Evolutionary conservation across 1,139 yeast species (phyloP).

Genomic region (Yamadazyma triangularis): DNA sequence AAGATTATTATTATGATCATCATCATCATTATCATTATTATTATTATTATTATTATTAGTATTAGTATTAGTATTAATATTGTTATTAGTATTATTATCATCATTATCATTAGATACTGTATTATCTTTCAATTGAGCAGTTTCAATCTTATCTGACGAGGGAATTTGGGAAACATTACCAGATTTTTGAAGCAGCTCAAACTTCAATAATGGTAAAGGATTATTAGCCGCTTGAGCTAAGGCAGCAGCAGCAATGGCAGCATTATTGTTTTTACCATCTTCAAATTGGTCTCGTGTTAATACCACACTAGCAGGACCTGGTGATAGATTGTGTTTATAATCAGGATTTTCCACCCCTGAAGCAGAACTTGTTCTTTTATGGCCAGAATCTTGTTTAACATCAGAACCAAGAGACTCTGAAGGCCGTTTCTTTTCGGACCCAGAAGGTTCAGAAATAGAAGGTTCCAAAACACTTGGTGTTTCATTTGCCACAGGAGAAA

Average conservation of each 20-base stretch:
- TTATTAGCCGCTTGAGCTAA: conserved; percentile 68
- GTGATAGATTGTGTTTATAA: conserved; percentile 7
- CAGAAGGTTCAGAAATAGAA: conserved; percentile 3
- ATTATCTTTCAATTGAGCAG: conserved; percentile 1
- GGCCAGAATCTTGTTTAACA: conserved; percentile 4
- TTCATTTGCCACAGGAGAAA: background rate
- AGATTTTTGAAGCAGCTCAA: too few species aligned
- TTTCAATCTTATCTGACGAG: too few species aligned
- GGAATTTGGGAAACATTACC: too few species aligned
- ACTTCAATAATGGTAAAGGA: conserved; percentile 45
- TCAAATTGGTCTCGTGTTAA: conserved; percentile 43
- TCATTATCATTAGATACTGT: too few species aligned
- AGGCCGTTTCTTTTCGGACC: too few species aligned
- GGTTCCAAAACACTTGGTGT: conserved; percentile 2
- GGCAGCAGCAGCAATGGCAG: conserved; percentile 67
- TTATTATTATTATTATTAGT: background rate
- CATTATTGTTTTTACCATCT: conserved; percentile 42
- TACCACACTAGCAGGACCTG: conserved; percentile 29
- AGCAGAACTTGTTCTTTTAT: conserved; percentile 23
- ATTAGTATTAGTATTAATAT: background rate
- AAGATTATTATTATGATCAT: background rate
- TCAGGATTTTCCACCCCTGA: conserved; percentile 13
- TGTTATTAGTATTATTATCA: background rate
- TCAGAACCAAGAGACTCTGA: background rate
- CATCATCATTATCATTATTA: too few species aligned